phyloP scores from a whole-genome alignment of 345 rosid genomes.

The Moricandia arvensis region DNA sequence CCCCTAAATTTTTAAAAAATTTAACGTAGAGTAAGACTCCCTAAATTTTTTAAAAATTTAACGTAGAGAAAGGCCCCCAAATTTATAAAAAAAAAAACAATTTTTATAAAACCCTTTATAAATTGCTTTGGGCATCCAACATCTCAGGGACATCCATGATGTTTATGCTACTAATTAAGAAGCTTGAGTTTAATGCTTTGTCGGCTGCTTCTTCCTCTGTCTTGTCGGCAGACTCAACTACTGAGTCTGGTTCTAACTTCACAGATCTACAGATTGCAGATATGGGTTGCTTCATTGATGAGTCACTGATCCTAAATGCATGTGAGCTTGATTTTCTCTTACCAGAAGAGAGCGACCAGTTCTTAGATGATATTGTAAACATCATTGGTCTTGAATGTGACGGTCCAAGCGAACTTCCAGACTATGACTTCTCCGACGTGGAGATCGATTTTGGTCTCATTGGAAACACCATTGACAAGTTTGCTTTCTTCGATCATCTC shows the following conservation, averaged over 20 bases:
- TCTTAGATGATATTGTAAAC: constrained; percentile 48
- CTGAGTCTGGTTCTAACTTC: constrained; percentile 32
- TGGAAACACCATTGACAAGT: constrained; percentile 44
- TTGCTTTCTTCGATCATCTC: constrained; percentile 18
- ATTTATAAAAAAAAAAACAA: too few relatives aligned
- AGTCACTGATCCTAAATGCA: constrained; percentile 22
- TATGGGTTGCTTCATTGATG: constrained; percentile 43
- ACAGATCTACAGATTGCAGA: constrained; percentile 52
- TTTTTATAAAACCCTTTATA: too few relatives aligned
- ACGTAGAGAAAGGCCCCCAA: too few relatives aligned
- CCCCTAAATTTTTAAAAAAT: too few relatives aligned
- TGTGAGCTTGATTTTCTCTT: constrained; percentile 48
- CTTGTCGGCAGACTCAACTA: constrained; percentile 3
- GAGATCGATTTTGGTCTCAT: constrained; percentile 53
- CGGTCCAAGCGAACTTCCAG: constrained; percentile 70
- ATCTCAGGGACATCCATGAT: too few relatives aligned
- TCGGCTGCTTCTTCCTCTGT: constrained; percentile 23
- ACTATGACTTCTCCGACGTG: constrained; percentile 53
- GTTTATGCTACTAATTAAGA: constrained; percentile 73
- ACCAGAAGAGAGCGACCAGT: constrained; percentile 47
- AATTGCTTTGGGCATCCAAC: too few relatives aligned
- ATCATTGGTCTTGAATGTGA: constrained; percentile 47
- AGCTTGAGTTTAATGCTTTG: constrained; percentile 61
- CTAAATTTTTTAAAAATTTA: too few relatives aligned
- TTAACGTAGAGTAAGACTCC: too few relatives aligned